Evolutionary conservation across 1,284 basidiomycete genomes (phyloP).

Genomic region (Phellinidium pouzarii): DNA sequence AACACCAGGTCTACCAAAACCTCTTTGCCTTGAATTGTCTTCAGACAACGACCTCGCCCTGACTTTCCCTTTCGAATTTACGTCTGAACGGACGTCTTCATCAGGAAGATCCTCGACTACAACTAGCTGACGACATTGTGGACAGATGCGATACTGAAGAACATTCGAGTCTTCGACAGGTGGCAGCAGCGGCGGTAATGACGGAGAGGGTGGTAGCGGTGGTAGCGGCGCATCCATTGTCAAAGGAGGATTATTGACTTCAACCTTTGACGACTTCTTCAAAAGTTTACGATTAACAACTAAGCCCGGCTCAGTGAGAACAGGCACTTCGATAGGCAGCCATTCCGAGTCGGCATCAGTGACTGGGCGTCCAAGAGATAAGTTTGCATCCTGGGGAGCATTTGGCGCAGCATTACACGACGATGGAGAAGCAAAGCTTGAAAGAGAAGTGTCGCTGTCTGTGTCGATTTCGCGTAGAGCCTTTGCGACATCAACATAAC

Average conservation of each 20-base stretch:
- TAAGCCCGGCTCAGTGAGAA: neutral
- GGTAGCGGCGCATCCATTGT: no score
- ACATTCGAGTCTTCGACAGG: no score
- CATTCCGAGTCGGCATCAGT: slow-evolving; percentile 9
- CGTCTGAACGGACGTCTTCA: neutral
- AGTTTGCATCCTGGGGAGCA: neutral
- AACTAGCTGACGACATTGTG: neutral
- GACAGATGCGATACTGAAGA: neutral
- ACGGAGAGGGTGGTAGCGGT: no score
- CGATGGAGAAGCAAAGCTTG: neutral
- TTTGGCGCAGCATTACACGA: neutral
- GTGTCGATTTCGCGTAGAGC: slow-evolving; percentile 5
- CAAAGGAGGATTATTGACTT: no score
- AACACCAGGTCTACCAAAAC: slow-evolving; percentile 10
- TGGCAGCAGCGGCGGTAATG: no score
- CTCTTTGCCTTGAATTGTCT: neutral
- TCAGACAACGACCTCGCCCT: slow-evolving; percentile 3
- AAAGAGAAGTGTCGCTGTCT: slow-evolving; percentile 9
- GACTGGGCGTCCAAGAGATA: neutral
- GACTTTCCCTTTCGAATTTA: slow-evolving; percentile 5
- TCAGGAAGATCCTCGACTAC: neutral
- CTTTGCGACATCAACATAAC: slow-evolving; percentile 16
- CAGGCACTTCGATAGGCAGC: slow-evolving; percentile 10
- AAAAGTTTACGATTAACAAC: slow-evolving; percentile 2
- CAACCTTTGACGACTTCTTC: neutral